Evolutionary conservation across 1,284 basidiomycete species (phyloP), one percentile per base, ranked within the genome.

Genomic region (Ceratobasidium sp.): DNA sequence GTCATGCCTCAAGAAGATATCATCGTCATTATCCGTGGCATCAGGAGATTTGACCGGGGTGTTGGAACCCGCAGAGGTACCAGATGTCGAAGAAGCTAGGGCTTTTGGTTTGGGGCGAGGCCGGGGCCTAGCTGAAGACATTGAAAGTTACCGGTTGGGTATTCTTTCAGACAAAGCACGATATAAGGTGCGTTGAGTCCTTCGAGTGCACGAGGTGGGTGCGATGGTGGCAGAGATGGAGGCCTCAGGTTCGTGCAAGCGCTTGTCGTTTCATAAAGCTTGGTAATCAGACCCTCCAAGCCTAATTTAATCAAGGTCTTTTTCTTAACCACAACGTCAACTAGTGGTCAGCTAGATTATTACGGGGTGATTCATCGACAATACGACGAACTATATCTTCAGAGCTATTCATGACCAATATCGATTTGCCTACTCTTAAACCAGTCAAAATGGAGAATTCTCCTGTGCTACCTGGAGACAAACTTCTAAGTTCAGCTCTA

Each of bases 401-500:
- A 2, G 1, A 7, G 10, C 46, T 49, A 9, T 1, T 18, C 46
- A 49, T 2, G 46, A 2, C 18, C 18, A 49, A 49, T 18, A 10
- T 49, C 18, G 46, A 10, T 49, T 10, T 26, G 13, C 28, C 9
- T 42, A 23, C 44, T 46, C 63, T 63, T 9, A 20, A 42, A 44
- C 44, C 56, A 13, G 51, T 53, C 20, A 44, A 20, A 56, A 76
- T 76, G 63, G 73, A 76, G 39, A 67, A 49, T 26, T n/a, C 63
- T 3, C 40, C 70, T 39, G 78, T 82, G 26, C 87, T 95, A 26
- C 93, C 93, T 68, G 93, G 93, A 39, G 92, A 94, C 83, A 82
- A 83, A 68, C 87, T 94, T 81, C 89, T 90, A 53, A 69, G 92
- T 91, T 69, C 89, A 90, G 82, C 92, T 93, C 85, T 89, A 90